A percentile compares a stretch with the other conserved stretches of the same genome.
Evolutionary conservation across 2,329 filamentous ascomycete species (phyloP).

Genomic region (Neonectria faginata): DNA sequence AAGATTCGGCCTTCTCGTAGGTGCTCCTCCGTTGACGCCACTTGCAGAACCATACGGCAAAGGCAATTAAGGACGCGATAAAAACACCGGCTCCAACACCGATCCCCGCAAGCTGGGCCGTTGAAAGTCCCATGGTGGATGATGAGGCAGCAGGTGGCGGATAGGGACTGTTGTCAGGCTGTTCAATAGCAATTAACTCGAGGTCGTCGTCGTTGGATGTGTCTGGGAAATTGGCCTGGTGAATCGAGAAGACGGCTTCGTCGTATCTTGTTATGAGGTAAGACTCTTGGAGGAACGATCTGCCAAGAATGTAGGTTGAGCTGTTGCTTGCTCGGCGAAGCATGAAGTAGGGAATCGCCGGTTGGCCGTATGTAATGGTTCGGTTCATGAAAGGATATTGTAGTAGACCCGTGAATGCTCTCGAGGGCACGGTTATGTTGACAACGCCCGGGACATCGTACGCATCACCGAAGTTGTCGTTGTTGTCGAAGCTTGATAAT

Average conservation of each 20-base stretch:
- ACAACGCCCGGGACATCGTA: slow-evolving; percentile 62
- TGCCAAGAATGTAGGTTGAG: slow-evolving; percentile 71
- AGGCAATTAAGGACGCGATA: slow-evolving; percentile 43
- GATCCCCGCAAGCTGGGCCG: slow-evolving; percentile 59
- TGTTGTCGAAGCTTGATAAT: slow-evolving; percentile 67
- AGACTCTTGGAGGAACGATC: slow-evolving; percentile 77
- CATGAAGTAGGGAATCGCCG: slow-evolving; percentile 72
- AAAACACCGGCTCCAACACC: slow-evolving; percentile 56
- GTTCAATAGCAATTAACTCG: slow-evolving; percentile 57
- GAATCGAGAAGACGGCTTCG: slow-evolving; percentile 63
- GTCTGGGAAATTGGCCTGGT: slow-evolving; percentile 66
- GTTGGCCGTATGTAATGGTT: slow-evolving; percentile 57
- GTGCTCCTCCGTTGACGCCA: slow-evolving; percentile 48
- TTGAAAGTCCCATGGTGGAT: slow-evolving; percentile 49
- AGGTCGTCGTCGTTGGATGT: slow-evolving; percentile 52
- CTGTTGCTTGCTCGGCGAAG: slow-evolving; percentile 67
- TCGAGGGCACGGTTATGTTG: slow-evolving; percentile 66
- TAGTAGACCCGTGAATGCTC: slow-evolving; percentile 63
- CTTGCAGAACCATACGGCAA: slow-evolving; percentile 51
- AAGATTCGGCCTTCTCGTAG: slow-evolving; percentile 39
- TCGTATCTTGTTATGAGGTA: slow-evolving; percentile 70
- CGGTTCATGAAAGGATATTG: slow-evolving; percentile 61
- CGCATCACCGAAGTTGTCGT: slow-evolving; percentile 63
- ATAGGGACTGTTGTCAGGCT: slow-evolving; percentile 60
- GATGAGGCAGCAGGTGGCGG: slow-evolving; percentile 50